Evolutionary conservation across 495 filamentous ascomycete species (phyloP).

Genomic region (Cairneyella variabilis): DNA sequence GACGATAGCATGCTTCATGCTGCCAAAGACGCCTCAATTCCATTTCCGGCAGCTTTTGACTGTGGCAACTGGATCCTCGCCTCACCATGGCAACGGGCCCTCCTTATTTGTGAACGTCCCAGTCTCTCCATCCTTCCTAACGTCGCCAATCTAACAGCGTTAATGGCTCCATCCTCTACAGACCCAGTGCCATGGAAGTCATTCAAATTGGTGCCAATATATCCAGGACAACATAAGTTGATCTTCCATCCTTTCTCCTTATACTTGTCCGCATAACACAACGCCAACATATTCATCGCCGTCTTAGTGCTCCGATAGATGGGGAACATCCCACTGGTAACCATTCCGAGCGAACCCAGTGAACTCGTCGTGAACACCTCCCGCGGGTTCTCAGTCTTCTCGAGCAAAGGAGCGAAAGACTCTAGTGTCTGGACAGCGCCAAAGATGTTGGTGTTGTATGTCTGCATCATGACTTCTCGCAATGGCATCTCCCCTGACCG

Average conservation of each 20-base stretch:
- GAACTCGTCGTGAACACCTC: conserved; percentile 44
- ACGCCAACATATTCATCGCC: conserved; percentile 63
- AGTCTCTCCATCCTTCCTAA: conserved; percentile 13
- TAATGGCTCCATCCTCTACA: conserved; percentile 1
- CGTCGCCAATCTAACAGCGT: conserved; percentile 9
- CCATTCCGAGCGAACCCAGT: neutral
- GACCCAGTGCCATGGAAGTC: neutral
- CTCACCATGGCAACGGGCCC: conserved; percentile 7
- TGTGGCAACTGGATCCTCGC: too few relatives aligned
- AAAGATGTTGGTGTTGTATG: conserved; percentile 54
- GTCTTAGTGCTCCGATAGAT: conserved; percentile 54
- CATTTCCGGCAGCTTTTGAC: neutral
- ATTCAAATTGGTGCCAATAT: conserved; percentile 47
- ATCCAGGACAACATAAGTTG: conserved; percentile 50
- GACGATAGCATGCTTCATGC: neutral
- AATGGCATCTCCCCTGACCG: conserved; percentile 6
- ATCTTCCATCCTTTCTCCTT: conserved; percentile 58
- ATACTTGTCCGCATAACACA: conserved; percentile 47
- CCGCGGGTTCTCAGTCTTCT: conserved; percentile 38
- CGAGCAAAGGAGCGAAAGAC: conserved; percentile 39
- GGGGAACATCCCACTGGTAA: conserved; percentile 22
- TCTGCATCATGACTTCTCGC: conserved; percentile 44
- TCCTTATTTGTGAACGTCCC: conserved; percentile 11
- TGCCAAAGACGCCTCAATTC: neutral
- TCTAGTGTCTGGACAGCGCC: conserved; percentile 45